Base-by-base conservation (phyloP, 2,329 filamentous ascomycete genomes). In the Fusarium phyllophilum region DNA sequence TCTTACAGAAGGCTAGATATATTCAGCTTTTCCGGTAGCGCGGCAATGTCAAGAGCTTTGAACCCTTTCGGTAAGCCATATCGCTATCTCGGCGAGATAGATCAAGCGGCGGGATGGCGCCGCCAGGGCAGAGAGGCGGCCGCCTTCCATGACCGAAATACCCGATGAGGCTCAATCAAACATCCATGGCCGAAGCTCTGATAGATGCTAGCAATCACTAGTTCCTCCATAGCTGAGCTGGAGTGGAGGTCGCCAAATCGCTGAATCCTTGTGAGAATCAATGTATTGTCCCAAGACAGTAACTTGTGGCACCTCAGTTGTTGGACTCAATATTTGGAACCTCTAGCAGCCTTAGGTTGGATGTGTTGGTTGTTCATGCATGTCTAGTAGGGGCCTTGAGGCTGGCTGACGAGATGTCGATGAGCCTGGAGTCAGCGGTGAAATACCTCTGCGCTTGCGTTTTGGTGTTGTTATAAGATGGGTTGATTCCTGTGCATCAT, bases 371-470 rank as follows among this genome's bases (percentile, higher is more conserved):
- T 66, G 49, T 59, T 44, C 55, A 26, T 62, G 46, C 41, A 58
- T 44, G 46, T 61, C 29, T 56, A 70, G 58, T 62, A 42, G 17
- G 51, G 57, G 31, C 33, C 29, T 41, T 48, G 64, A 34, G 63
- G 55, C 64, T 68, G 46, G 55, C 68, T 71, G 68, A 52, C 36
- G 41, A 51, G 38, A 41, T 41, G 24, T 41, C 52, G 31, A 22
- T 41, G 36, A 68, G 31, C 12, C 39, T 26, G 29, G 34, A 38
- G 42, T 26, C 38, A 68, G 38, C 26, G 9, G 29, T 31, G 54
- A 24, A 39, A 44, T 34, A 31, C 8, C 20, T 34, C 8, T 62
- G 26, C 38, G 13, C 48, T 42, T 38, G 26, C 6, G n/a, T 39
- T 26, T 34, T 33, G 17, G 20, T 29, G n/a, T 24, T 44, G 18